Percentiles rank a stretch among this genome's conserved stretches.
phyloP scores from a whole-genome alignment of 345 rosid species.

The Cochlearia excelsa region DNA sequence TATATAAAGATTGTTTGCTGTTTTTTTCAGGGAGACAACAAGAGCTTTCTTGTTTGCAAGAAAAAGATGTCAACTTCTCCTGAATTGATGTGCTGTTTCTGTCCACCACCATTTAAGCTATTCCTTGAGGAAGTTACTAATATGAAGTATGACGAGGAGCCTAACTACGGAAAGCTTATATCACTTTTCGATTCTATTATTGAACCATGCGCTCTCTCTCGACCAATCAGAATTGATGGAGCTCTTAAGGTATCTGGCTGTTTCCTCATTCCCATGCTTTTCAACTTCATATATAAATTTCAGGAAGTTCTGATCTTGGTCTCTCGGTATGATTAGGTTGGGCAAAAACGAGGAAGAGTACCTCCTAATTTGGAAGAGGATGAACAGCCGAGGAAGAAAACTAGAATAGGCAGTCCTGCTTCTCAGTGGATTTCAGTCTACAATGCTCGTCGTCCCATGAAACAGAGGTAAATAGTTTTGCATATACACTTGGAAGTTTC shows the following conservation, averaged over 20 bases:
- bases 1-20: background rate
- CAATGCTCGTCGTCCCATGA: slow-evolving; percentile 92
- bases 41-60: slow-evolving; percentile 90
- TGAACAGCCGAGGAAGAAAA: slow-evolving; percentile 84
- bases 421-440: slow-evolving; percentile 92
- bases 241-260: slow-evolving; percentile 68
- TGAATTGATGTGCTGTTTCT: slow-evolving; percentile 78
- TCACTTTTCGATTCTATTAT: slow-evolving; percentile 67
- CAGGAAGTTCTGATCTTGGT: background rate
- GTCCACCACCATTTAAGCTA: slow-evolving; percentile 70
- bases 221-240: slow-evolving; percentile 89
- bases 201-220: slow-evolving; percentile 53
- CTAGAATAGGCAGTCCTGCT: slow-evolving; percentile 83
- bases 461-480: slow-evolving; percentile 60
- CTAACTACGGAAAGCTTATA: slow-evolving; percentile 81
- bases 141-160: slow-evolving; percentile 93
- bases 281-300: slow-evolving; percentile 31
- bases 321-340: slow-evolving; percentile 47
- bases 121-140: slow-evolving; percentile 83
- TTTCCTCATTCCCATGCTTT: slow-evolving; percentile 12
- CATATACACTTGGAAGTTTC: slow-evolving; percentile 46
- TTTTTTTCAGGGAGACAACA: slow-evolving; percentile 75
- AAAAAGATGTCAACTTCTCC: slow-evolving; percentile 92
- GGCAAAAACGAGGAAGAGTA: slow-evolving; percentile 80
- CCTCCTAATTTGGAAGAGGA: slow-evolving; percentile 67